These are phyloP conservation scores for Dalbergia cochinchinensis DNA, from an alignment of 306 rosid genomes.

Conservation along the genomic window DNA sequence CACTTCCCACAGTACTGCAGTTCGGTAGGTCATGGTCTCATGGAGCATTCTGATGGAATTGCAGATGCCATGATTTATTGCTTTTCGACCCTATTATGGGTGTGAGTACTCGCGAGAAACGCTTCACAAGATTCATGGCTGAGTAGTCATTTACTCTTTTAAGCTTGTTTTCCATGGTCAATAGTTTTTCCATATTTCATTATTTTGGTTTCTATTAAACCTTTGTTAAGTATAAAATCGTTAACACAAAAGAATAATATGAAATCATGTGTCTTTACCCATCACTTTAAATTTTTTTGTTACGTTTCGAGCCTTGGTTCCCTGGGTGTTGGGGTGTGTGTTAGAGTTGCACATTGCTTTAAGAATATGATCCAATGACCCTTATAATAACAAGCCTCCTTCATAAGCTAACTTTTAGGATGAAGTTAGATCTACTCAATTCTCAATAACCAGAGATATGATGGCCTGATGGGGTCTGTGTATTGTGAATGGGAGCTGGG, in stretches of 20 bases:
- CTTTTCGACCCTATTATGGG: background rate
- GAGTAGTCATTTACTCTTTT: background rate
- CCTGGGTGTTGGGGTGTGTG: too few species aligned
- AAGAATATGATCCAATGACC: too few species aligned
- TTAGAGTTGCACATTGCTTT: too few species aligned
- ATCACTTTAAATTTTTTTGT: too few species aligned
- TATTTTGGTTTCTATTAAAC: background rate
- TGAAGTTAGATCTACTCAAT: too few species aligned
- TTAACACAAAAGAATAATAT: too few species aligned
- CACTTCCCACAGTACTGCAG: background rate
- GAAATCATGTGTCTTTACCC: too few species aligned
- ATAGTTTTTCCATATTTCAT: background rate
- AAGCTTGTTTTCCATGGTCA: background rate
- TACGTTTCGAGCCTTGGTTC: too few species aligned
- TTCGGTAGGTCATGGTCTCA: background rate
- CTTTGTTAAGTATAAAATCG: background rate
- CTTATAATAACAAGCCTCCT: too few species aligned
- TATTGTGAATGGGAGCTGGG: background rate
- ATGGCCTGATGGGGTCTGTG: background rate
- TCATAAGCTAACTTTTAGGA: too few species aligned
- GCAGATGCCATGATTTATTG: background rate
- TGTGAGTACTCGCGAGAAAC: background rate
- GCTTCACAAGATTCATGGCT: conserved; percentile 1
- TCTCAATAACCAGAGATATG: too few species aligned
- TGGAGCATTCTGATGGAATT: background rate